Evolutionary conservation across 2,329 filamentous ascomycete species (phyloP), one percentile per base, ranked within the genome.

Genomic region (Chrysosphaeria jannelii): DNA sequence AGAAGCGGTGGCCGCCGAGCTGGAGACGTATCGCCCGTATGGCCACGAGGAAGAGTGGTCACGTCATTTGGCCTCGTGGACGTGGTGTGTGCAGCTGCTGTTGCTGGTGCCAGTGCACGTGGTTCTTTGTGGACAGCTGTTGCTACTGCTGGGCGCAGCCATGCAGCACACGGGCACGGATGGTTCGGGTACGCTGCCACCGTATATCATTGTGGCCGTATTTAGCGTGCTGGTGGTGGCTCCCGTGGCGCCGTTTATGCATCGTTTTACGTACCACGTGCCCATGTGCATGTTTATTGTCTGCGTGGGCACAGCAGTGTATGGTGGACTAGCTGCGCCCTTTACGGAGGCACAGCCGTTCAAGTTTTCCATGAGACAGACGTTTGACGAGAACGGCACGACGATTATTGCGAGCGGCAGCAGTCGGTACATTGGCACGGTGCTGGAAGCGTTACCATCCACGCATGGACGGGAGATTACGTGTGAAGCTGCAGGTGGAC

Each of bases 301-400:
- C 6, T 74, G 78, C 29, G 36, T 61, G 13, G 72, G 54, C 14
- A 88, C 76, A 1, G 46, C 88, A 14, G 56, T 79, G 26, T 93
- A 90, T 48, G 89, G 88, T 37, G 57, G 91, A 4, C 46, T 60
- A 3, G 74, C 72, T 2, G 91, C 90, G 41, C 85, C 85, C 0
- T 93, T 93, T 44, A 85, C 75, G 1, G 47, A 58, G 12, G 55
- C 63, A 28, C 71, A 66, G 38, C 60, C 75, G 18, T 62, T 89
- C 41, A 93, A 93, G 43, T 53, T 81, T 22, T 88, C 66, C 42
- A 91, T 93, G 41, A 50, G 72, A 23, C 79, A 97, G 39, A 58
- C 59, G 7, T 50, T 91, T 22, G 70, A 74, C 32, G 60, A 53
- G 4, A 65, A 66, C n/a, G 46, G 53, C 9, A 75, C 76, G 32